Evolutionary conservation across 768 basidiomycete genomes (phyloP).

Genomic region (Tephrocybe sp.): DNA sequence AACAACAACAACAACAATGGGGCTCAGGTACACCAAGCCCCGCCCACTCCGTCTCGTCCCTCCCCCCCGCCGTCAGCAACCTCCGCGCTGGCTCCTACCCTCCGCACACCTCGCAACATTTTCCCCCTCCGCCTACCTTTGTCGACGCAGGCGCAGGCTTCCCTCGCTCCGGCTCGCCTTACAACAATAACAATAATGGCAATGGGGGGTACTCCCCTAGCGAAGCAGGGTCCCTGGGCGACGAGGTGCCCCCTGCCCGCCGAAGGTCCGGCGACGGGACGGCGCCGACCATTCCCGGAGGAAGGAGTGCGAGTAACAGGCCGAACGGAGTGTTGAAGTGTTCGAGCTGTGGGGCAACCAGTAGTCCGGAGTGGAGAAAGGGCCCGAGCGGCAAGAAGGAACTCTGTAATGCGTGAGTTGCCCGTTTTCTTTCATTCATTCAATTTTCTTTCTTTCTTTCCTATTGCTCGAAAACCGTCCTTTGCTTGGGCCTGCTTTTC

Average conservation of each 20-base stretch:
- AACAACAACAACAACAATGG: slow-evolving; percentile 23
- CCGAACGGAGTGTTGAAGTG: slow-evolving; percentile 74
- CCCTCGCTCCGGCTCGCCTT: not conserved
- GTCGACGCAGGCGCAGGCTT: not conserved
- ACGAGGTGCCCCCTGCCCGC: too few species aligned
- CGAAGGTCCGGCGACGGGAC: slow-evolving; percentile 16
- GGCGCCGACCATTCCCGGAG: too few species aligned
- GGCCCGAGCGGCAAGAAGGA: slow-evolving; percentile 90
- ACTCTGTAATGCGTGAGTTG: slow-evolving; percentile 89
- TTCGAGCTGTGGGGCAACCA: slow-evolving; percentile 77
- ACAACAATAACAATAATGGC: too few species aligned
- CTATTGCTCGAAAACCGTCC: too few species aligned
- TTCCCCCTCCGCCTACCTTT: slow-evolving; percentile 31
- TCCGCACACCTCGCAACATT: slow-evolving; percentile 41
- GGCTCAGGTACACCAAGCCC: slow-evolving; percentile 29
- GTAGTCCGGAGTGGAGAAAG: slow-evolving; percentile 91
- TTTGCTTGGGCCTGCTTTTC: too few species aligned
- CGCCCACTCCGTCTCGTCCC: slow-evolving; percentile 27
- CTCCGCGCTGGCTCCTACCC: slow-evolving; percentile 32
- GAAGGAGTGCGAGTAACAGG: slow-evolving; percentile 58
- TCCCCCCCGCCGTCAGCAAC: slow-evolving; percentile 30
- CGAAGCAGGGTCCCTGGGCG: slow-evolving; percentile 28
- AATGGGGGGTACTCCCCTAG: slow-evolving; percentile 10
- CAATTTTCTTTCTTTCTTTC: slow-evolving; percentile 9
- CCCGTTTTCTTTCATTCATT: slow-evolving; percentile 18